Conservation (phyloP, 2,329 filamentous ascomycete species). For the Rutstroemia sp. region DNA sequence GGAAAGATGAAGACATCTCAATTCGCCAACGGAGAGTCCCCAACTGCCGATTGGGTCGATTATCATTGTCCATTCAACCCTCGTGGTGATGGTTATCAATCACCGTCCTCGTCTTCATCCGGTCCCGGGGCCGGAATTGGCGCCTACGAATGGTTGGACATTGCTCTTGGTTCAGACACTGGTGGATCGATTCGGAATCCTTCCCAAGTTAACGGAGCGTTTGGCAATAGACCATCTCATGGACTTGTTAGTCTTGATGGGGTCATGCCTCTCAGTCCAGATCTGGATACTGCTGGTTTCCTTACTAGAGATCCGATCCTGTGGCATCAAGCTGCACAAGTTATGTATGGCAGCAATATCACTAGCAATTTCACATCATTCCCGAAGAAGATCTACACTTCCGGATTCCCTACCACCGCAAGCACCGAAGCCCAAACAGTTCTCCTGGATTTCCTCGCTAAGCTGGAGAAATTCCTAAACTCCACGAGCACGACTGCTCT, state of each 20-base stretch:
- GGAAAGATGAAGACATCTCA: slow-evolving; percentile 46
- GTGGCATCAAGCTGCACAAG: slow-evolving; percentile 37
- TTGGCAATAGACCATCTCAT: slow-evolving; percentile 40
- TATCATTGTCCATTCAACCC: slow-evolving; percentile 34
- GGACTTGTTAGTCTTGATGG: slow-evolving; percentile 39
- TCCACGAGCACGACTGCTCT: slow-evolving; percentile 29
- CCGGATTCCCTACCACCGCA: slow-evolving; percentile 35
- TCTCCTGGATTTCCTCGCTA: slow-evolving; percentile 35
- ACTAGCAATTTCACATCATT: slow-evolving; percentile 33
- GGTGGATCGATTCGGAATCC: slow-evolving; percentile 43
- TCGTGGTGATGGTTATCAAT: slow-evolving; percentile 41
- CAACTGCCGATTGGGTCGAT: slow-evolving; percentile 44
- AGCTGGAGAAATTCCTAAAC: slow-evolving; percentile 36
- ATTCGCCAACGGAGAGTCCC: slow-evolving; percentile 33
- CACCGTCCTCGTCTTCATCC: slow-evolving; percentile 39
- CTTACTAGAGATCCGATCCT: slow-evolving; percentile 37
- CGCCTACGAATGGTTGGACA: slow-evolving; percentile 41
- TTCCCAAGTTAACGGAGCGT: slow-evolving; percentile 40
- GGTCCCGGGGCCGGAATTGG: slow-evolving; percentile 38
- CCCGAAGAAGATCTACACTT: slow-evolving; percentile 35
- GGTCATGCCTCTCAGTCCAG: slow-evolving; percentile 40
- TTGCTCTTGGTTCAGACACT: slow-evolving; percentile 41
- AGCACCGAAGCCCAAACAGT: slow-evolving; percentile 32
- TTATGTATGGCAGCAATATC: slow-evolving; percentile 39
- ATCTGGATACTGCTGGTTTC: slow-evolving; percentile 40